phyloP scores from a whole-genome alignment of 2,329 filamentous ascomycete species.

The Colletotrichum tropicicola region DNA sequence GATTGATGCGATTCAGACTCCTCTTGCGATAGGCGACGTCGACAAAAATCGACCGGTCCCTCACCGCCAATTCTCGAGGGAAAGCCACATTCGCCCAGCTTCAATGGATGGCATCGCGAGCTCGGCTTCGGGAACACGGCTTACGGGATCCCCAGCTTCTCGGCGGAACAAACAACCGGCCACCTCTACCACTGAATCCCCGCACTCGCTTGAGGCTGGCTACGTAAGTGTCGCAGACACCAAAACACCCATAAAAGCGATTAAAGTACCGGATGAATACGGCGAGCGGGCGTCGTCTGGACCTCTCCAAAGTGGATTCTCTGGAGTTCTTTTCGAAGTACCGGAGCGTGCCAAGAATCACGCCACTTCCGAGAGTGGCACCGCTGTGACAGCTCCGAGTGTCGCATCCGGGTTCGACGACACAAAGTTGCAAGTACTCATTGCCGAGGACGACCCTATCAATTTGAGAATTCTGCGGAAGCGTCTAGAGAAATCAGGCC shows the following conservation, averaged over 20 bases:
- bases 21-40: conserved; percentile 48
- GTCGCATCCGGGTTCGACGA: conserved; percentile 1
- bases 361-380: conserved; percentile 13
- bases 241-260: conserved; percentile 55
- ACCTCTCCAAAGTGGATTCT: conserved; percentile 41
- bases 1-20: conserved; percentile 76
- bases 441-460: conserved; percentile 89
- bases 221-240: conserved; percentile 50
- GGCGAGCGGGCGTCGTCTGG: conserved; percentile 38
- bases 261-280: conserved; percentile 60
- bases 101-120: not conserved
- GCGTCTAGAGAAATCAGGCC: conserved; percentile 78
- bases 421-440: conserved; percentile 69
- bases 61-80: conserved; percentile 33
- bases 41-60: conserved; percentile 9
- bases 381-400: conserved; percentile 11
- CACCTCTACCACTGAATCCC: conserved; percentile 24
- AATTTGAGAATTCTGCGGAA: conserved; percentile 87
- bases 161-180: conserved; percentile 29
- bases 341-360: conserved; percentile 19
- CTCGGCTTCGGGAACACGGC: not conserved
- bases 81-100: conserved; percentile 2
- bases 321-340: conserved; percentile 51
- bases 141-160: not conserved
- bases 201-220: conserved; percentile 42